Evolutionary conservation across 805 yeast genomes (phyloP).

Genomic region (Wickerhamiella alocasiicola): DNA sequence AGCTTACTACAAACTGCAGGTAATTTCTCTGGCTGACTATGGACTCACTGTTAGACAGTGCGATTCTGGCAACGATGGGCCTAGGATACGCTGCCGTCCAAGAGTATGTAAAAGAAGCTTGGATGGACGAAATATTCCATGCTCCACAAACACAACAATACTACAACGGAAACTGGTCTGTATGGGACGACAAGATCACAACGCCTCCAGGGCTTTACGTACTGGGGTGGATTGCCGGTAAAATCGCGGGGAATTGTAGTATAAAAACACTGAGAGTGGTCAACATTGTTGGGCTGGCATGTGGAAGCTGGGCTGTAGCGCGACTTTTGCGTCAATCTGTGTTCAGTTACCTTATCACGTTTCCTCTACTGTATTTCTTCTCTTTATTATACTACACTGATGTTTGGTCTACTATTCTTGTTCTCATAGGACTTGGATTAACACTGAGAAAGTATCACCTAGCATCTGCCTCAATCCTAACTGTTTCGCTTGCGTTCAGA

Average conservation of each 20-base stretch:
- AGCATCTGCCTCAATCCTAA: constrained; percentile 43
- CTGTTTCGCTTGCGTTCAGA: constrained; percentile 58
- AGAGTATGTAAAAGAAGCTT: constrained; percentile 21
- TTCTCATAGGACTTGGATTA: constrained; percentile 37
- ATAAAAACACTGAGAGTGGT: constrained; percentile 36
- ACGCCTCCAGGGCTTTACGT: constrained; percentile 90
- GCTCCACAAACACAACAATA: constrained; percentile 64
- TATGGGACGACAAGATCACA: constrained; percentile 84
- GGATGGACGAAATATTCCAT: constrained; percentile 72
- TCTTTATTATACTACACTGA: constrained; percentile 81
- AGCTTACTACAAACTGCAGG: too few species aligned
- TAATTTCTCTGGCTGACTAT: background rate
- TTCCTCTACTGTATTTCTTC: constrained; percentile 65
- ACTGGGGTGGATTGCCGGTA: constrained; percentile 19
- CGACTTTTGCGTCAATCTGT: constrained; percentile 33
- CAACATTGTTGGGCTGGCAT: constrained; percentile 36
- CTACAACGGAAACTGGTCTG: constrained; percentile 40
- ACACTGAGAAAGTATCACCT: constrained; percentile 19
- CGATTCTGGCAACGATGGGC: background rate
- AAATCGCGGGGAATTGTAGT: constrained; percentile 19
- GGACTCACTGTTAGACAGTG: constrained; percentile 5
- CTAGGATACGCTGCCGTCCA: constrained; percentile 12
- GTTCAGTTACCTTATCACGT: constrained; percentile 34
- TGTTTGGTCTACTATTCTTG: constrained; percentile 72
- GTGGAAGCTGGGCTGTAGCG: constrained; percentile 32